phyloP scores from a whole-genome alignment of 306 rosid genomes.

The Pterocarpus santalinus region DNA sequence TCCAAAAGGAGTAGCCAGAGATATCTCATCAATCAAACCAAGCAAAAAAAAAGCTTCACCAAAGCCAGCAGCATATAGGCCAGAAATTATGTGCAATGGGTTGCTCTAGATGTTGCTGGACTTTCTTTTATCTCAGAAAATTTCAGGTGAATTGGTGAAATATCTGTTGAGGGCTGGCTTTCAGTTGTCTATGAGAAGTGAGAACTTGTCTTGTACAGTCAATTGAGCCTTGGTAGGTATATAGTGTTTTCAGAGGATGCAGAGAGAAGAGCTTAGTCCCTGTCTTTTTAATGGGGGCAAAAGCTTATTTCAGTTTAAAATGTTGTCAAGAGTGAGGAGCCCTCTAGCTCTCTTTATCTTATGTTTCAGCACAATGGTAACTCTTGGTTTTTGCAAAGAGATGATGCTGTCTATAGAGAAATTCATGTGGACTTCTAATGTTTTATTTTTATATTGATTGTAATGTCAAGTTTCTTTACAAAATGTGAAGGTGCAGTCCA shows the following conservation, averaged over 20 bases:
- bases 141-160: slow-evolving; percentile 29
- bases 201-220: slow-evolving; percentile 63
- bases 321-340: slow-evolving; percentile 17
- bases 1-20: slow-evolving; percentile 57
- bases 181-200: slow-evolving; percentile 40
- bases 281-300: slow-evolving; percentile 62
- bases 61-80: slow-evolving; percentile 46
- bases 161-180: slow-evolving; percentile 31
- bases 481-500: neutral
- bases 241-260: slow-evolving; percentile 55
- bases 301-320: slow-evolving; percentile 44
- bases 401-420: slow-evolving; percentile 24
- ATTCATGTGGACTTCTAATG: neutral
- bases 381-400: slow-evolving; percentile 30
- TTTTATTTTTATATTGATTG: neutral
- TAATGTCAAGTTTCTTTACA: neutral
- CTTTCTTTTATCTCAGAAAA: slow-evolving; percentile 21
- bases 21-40: slow-evolving; percentile 45
- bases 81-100: slow-evolving; percentile 65
- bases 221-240: slow-evolving; percentile 56
- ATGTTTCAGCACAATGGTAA: slow-evolving; percentile 33
- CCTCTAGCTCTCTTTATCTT: slow-evolving; percentile 1
- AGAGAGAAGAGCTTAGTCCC: slow-evolving; percentile 59
- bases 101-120: slow-evolving; percentile 54
- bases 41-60: slow-evolving; percentile 54